Percentiles rank a stretch among this genome's conserved stretches.
These are phyloP conservation scores for Coemansia aciculifera DNA, from an alignment of 192 early-diverging fungal species.

Conservation along the genomic window DNA sequence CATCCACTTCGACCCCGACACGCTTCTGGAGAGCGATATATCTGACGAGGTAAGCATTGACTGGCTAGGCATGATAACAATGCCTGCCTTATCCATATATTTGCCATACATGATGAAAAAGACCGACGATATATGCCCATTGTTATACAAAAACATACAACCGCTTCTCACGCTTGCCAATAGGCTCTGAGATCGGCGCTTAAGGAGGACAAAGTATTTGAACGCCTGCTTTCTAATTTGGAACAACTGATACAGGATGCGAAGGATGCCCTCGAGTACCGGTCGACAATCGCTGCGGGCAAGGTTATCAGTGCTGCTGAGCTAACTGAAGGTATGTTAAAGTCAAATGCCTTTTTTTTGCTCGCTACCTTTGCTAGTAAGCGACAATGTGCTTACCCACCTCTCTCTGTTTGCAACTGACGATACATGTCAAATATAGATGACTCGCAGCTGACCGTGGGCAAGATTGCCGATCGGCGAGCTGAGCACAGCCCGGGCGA, in stretches of 20 bases:
- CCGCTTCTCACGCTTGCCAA: conserved; percentile 54
- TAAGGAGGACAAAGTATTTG: conserved; percentile 57
- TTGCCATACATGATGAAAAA: background rate
- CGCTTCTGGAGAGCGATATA: conserved; percentile 29
- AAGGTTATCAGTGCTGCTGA: conserved; percentile 54
- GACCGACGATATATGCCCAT: conserved; percentile 5
- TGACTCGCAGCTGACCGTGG: conserved; percentile 40
- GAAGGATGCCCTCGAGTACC: conserved; percentile 52
- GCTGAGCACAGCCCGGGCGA: background rate
- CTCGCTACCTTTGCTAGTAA: background rate
- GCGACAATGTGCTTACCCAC: background rate
- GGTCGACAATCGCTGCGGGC: conserved; percentile 50
- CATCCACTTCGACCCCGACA: conserved; percentile 23
- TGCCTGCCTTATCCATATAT: background rate
- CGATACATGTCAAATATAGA: conserved; percentile 12
- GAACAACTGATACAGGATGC: conserved; percentile 58
- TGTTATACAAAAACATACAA: conserved; percentile 20
- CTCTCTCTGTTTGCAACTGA: background rate
- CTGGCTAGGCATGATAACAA: background rate
- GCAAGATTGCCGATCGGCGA: conserved; percentile 13
- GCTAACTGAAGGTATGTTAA: conserved; percentile 43
- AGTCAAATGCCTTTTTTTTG: background rate
- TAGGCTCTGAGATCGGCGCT: conserved; percentile 57
- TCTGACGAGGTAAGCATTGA: conserved; percentile 51
- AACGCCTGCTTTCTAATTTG: conserved; percentile 58